Evolutionary conservation across 2,329 filamentous ascomycete genomes (phyloP), one percentile per base, ranked within the genome.

Genomic region (Colletotrichum shisoi): DNA sequence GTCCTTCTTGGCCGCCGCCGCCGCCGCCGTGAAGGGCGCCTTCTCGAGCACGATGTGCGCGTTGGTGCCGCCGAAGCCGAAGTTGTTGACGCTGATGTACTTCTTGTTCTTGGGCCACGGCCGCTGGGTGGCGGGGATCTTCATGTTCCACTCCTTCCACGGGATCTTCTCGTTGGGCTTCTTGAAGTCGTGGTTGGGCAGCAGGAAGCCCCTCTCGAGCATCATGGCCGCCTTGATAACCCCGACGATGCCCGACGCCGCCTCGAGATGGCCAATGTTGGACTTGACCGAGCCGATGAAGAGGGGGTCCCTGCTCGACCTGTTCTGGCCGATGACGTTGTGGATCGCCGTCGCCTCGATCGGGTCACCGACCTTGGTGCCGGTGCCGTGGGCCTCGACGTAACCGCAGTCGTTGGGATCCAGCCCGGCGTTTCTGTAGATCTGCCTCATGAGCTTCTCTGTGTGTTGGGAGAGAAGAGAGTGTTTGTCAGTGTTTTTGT

Each of bases 361-460:
- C 0, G 84, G 84, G 69, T 88, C 85, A 6, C 85, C 85, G 3
- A 81, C 81, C 44, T 78, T 78, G 37, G 85, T 88, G 8, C 84
- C 85, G 0, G 85, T 87, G 19, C 84, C 85, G 71, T 88, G 85
- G 3, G 82, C 82, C 70, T 88, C 84, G 9, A 83, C 77, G 63
- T 81, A 46, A 27, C 69, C 71, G 27, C 74, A 19, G 71, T 73
- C 1, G 62, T 57, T 12, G 73, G 73, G 27, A 69, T 62, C 71
- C 2, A 79, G 69, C 12, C 72, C 71, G 3, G 72, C 73, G 12
- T 71, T 72, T 2, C 69, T 49, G 69, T 83, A 83, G 2, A 74
- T 72, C 5, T 71, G 75, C 62, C 77, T 73, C 73, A 84, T 84
- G 37, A 83, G 74, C 5, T 69, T 75, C 68, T 78, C 78, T 80